Evolutionary conservation across 208 protist genomes (phyloP), one percentile per base, ranked within the genome.

Genomic region (Trypanosoma avium): DNA sequence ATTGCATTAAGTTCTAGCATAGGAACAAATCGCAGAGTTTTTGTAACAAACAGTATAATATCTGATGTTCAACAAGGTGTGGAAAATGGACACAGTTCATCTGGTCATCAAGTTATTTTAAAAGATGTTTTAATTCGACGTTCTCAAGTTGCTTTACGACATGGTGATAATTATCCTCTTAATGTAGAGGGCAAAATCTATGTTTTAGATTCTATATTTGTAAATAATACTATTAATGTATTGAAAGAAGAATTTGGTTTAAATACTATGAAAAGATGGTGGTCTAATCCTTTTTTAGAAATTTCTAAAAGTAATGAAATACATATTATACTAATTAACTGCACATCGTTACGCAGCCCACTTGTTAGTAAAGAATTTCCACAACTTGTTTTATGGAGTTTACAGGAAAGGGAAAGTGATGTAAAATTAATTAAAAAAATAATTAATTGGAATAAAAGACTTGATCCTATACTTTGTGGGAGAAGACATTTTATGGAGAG

Each of bases 121-220:
- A 22, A 9, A 26, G 19, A 47, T n/a, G 21, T 35, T 35, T n/a
- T 62, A 19, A 45, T 67, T 56, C 35, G 32, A 24, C 38, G 54
- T 8, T 56, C 21, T 33, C 22, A 38, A 9, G 53, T 67, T 64
- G 61, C 55, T 67, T 42, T 67, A 10, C 61, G 61, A 35, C 32
- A 67, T 22, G 61, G 61, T 43, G 61, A 67, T 40, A 67, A 67
- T 9, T 67, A 67, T 52, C 53, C 53, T 50, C 46, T 50, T 50
- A 10, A 10, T 30, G 46, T 50, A 21, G 24, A 50, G 24, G 46
- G 46, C 1, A 6, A 10, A 12, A 50, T 50, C 24, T 29, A 13
- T 21, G 46, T 50, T 8, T 2, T 10, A 4, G n/a, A 50, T 22
- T 21, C 46, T 26, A 1, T 50, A 26, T 50, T 50, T 50, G 46